Conservation (phyloP, 1,139 yeast species). For the Candida frijolesensis region DNA sequence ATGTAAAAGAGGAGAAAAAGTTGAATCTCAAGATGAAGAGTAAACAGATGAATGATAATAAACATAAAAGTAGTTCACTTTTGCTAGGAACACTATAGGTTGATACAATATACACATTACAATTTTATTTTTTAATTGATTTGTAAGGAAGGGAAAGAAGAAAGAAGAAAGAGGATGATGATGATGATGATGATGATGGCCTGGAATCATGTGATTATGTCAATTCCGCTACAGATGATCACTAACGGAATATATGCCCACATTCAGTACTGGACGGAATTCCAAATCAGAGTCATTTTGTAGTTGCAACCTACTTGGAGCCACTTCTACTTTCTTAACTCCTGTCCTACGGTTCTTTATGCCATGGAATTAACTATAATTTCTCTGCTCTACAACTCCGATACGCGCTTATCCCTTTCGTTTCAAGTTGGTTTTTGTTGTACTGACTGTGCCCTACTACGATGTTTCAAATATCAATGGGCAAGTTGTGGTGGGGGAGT, state of each 20-base stretch:
- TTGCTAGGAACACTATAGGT: not conserved
- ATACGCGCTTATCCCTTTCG: not conserved
- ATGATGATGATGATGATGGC: not conserved
- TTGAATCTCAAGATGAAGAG: not conserved
- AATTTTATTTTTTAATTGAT: not conserved
- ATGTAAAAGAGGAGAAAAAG: slow-evolving; percentile 32
- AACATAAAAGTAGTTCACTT: too few relatives aligned
- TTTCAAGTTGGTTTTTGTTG: not conserved
- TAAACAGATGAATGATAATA: not conserved
- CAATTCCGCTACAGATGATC: not conserved
- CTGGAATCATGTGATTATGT: not conserved
- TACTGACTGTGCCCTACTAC: not conserved
- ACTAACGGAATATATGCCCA: not conserved
- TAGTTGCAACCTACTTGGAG: not conserved
- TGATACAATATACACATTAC: slow-evolving; percentile 1
- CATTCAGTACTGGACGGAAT: too few relatives aligned
- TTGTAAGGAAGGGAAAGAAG: not conserved
- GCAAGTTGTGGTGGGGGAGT: not conserved
- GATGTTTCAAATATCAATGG: slow-evolving; percentile 1
- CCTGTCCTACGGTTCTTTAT: not conserved
- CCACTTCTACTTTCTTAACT: not conserved
- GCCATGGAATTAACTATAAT: not conserved
- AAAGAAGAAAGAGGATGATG: not conserved
- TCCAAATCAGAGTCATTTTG: too few relatives aligned
- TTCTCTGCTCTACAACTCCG: not conserved